Conservation (phyloP, 306 rosid species). For the Quercus suber region DNA sequence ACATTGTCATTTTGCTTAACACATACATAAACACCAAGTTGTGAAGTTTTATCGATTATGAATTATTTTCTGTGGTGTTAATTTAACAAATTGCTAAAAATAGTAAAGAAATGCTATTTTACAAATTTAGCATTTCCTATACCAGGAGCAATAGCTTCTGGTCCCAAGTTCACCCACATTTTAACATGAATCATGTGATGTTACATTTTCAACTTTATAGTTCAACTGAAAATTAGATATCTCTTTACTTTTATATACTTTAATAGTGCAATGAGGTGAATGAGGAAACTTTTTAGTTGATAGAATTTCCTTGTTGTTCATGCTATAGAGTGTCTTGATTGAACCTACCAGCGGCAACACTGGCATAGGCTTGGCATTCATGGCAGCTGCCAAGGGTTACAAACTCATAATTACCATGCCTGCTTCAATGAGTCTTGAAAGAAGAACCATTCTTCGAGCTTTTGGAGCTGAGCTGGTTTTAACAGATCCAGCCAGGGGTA, state of each 20-base stretch:
- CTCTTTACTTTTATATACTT: neutral
- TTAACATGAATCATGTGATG: neutral
- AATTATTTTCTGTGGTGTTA: neutral
- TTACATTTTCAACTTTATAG: neutral
- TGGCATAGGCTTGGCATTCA: conserved; percentile 90
- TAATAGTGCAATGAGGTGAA: neutral
- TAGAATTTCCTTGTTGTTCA: conserved; percentile 7
- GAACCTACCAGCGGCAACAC: conserved; percentile 96
- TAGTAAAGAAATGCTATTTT: neutral
- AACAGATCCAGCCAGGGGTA: conserved; percentile 86
- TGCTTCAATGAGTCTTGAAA: conserved; percentile 87
- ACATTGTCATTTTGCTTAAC: neutral
- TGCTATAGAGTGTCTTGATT: conserved; percentile 67
- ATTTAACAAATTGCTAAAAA: neutral
- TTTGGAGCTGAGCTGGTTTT: conserved; percentile 90
- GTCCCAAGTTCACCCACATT: neutral
- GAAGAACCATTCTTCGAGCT: conserved; percentile 80
- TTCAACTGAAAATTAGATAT: neutral
- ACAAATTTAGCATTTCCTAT: neutral
- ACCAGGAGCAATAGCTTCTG: neutral
- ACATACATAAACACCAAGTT: neutral
- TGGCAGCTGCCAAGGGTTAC: conserved; percentile 94
- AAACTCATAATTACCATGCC: conserved; percentile 83
- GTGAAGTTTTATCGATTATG: neutral
- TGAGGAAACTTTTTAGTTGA: conserved; percentile 12